A percentile compares a stretch with the other conserved stretches of the same genome.
These are phyloP conservation scores for Arachnomyces sp. DNA, from an alignment of 2,329 filamentous ascomycete species.

Conservation along the genomic window DNA sequence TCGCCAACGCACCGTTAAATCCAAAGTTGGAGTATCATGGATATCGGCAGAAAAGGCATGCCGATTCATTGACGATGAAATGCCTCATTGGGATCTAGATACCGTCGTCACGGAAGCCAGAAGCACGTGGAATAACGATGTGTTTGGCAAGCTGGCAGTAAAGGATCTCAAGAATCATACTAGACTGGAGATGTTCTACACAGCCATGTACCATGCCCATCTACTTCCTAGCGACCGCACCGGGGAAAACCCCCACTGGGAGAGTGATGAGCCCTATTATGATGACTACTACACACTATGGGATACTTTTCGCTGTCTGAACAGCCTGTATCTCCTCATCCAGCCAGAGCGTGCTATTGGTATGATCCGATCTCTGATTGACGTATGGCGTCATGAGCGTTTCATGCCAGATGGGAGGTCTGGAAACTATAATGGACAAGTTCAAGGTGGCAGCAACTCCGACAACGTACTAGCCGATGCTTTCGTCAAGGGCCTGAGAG, in stretches of 20 bases:
- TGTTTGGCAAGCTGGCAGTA: slow-evolving; percentile 39
- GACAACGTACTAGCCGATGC: slow-evolving; percentile 68
- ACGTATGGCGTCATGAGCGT: slow-evolving; percentile 58
- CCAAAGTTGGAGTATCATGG: slow-evolving; percentile 60
- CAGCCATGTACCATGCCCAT: slow-evolving; percentile 3
- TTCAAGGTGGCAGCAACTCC: slow-evolving; percentile 61
- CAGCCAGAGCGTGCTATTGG: slow-evolving; percentile 58
- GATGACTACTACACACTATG: slow-evolving; percentile 64
- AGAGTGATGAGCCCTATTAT: slow-evolving; percentile 59
- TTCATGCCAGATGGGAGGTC: slow-evolving; percentile 61
- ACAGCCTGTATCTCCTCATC: slow-evolving; percentile 58
- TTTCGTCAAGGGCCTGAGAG: slow-evolving; percentile 60
- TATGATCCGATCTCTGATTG: slow-evolving; percentile 59
- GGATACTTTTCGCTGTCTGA: slow-evolving; percentile 58
- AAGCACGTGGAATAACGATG: slow-evolving; percentile 53
- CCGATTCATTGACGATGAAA: slow-evolving; percentile 59
- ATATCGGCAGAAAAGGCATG: slow-evolving; percentile 59
- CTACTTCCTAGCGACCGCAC: slow-evolving; percentile 61
- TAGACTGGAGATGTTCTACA: slow-evolving; percentile 50
- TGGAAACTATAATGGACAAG: slow-evolving; percentile 56
- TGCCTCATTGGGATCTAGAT: slow-evolving; percentile 57
- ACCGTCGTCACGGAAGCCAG: slow-evolving; percentile 44
- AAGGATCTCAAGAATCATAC: slow-evolving; percentile 1
- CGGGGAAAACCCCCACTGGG: slow-evolving; percentile 62
- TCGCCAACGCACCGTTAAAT: slow-evolving; percentile 44